Base-by-base conservation (phyloP, 495 filamentous ascomycete genomes). In the Penicillium cosmopolitanum region DNA sequence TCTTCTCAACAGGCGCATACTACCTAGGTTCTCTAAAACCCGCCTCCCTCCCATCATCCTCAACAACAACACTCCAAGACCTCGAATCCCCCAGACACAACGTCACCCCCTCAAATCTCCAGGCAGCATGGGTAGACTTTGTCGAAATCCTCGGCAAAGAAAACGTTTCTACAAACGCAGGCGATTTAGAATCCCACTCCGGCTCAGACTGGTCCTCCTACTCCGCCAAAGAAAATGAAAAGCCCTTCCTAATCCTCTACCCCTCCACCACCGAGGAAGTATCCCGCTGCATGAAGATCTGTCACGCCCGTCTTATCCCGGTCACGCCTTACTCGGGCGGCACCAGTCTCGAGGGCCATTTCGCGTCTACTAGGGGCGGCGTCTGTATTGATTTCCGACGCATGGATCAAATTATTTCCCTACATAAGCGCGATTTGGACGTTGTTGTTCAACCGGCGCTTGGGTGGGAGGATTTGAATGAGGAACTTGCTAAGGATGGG, bases 81-180 rank as follows among this genome's bases (percentile, higher is more conserved):
- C 74, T 87, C 21, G 78, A 74, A 5, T 73, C 85, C 0, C 89
- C 89, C 0, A 75, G 78, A 57, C 91, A 96, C 69, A 85, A 97
- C 65, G 81, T 85, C 50, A 82, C 86, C 33, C 84, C 82, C 51
- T 79, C 84, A 16, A 95, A 93, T 66, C 84, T 98, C 40, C 88
- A 98, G 76, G 92, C 96, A 9, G 91, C 94, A 4, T 98, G 96
- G 95, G 79, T 88, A 5, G 95, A 98, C 71, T 93, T 98, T 67
- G 86, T 87, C 42, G 82, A 84, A 28, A 89, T 98, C 18, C 82
- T 98, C 9, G 95, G 96, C 51, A 78, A 84, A 57, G 89, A 93
- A 31, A 87, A 97, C 72, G 89, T 98, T 36, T 92, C 89, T 46
- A 96, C 94, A 0, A 61, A 83, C 42, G 77, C 80, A 8, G 77